Percentiles rank a stretch among this genome's conserved stretches.
Conservation (phyloP, 106 monocot species). For the Phalaenopsis equestris region DNA sequence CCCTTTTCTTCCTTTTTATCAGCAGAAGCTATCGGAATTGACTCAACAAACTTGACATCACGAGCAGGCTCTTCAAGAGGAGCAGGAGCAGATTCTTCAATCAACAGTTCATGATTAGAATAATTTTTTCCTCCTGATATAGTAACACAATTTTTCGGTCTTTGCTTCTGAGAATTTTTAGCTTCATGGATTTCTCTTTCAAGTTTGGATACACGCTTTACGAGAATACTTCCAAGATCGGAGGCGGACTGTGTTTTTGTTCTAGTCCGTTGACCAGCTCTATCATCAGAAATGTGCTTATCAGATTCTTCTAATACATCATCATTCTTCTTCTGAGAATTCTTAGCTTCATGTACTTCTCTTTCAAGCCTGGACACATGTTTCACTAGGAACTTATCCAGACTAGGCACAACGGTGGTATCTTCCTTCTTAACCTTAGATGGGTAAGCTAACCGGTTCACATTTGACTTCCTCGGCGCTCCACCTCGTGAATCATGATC, state of each 20-base stretch:
- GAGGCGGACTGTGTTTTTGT: constrained; percentile 2
- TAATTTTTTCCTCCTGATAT: not conserved
- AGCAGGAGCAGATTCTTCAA: not conserved
- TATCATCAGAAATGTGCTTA: not conserved
- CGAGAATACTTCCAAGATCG: constrained; percentile 55
- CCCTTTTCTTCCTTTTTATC: not conserved
- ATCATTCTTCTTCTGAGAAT: constrained; percentile 19
- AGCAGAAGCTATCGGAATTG: not conserved
- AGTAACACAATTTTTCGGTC: not conserved
- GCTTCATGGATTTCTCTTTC: constrained; percentile 63
- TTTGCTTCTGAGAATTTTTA: constrained; percentile 24
- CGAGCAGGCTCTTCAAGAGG: not conserved
- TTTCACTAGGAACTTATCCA: constrained; percentile 74
- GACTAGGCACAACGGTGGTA: constrained; percentile 33
- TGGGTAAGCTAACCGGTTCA: constrained; percentile 12
- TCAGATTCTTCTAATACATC: not conserved
- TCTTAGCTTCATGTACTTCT: constrained; percentile 68
- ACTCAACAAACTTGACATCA: not conserved
- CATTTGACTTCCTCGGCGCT: constrained; percentile 23
- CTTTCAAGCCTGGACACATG: constrained; percentile 62
- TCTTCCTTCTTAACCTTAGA: constrained; percentile 21
- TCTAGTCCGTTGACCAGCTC: not conserved
- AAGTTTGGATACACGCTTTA: constrained; percentile 64
- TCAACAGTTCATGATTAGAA: not conserved
- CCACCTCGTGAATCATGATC: constrained; percentile 2